Percentiles rank a stretch among this genome's conserved stretches.
phyloP scores from a whole-genome alignment of 495 filamentous ascomycete genomes.

The Astrothelium subdiscretum region DNA sequence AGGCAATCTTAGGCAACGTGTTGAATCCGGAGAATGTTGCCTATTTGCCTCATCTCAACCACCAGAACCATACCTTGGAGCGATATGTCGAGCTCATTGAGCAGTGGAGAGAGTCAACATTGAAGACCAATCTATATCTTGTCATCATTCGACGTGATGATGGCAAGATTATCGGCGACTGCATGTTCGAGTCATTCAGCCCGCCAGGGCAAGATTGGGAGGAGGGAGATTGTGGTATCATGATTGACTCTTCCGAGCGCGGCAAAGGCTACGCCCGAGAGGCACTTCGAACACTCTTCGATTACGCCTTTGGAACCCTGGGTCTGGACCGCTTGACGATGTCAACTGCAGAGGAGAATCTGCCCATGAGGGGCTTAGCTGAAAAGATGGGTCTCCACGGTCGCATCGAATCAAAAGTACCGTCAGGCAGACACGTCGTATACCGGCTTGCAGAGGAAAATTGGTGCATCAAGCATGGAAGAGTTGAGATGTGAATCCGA shows the following conservation, averaged over 20 bases:
- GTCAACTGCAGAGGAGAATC: neutral
- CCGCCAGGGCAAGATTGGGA: neutral
- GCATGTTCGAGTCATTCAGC: neutral
- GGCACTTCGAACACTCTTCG: neutral
- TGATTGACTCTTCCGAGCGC: neutral
- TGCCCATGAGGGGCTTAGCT: neutral
- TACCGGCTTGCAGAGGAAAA: neutral
- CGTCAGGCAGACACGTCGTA: neutral
- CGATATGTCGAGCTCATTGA: neutral
- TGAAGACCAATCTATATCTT: neutral
- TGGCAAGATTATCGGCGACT: neutral
- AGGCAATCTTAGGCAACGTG: neutral
- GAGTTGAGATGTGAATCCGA: neutral
- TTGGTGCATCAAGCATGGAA: neutral
- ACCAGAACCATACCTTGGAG: neutral
- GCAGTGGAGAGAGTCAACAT: neutral
- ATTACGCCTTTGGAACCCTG: neutral
- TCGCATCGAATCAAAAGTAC: neutral
- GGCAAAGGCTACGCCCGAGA: neutral
- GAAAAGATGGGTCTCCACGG: neutral
- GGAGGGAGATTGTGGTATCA: neutral
- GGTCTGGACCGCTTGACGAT: neutral
- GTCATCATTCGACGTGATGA: neutral
- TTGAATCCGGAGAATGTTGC: neutral
- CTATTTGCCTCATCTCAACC: neutral